phyloP scores from a whole-genome alignment of 2,329 filamentous ascomycete genomes.

The Drechslerella dactyloides region DNA sequence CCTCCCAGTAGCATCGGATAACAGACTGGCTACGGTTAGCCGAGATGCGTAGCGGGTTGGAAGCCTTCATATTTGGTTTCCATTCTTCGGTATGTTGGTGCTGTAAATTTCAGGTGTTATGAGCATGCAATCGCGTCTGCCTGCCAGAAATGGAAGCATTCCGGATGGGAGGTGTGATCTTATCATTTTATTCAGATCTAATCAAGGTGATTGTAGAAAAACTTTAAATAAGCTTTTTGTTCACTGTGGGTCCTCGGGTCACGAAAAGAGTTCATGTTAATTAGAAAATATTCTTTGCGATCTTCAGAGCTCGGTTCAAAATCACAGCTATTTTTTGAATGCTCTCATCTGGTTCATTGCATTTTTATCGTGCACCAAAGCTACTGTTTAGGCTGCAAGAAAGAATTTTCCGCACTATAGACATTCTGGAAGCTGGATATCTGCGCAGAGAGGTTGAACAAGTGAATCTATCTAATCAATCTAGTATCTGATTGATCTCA shows the following conservation, averaged over 20 bases:
- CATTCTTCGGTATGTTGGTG: no score
- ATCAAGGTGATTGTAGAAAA: neutral
- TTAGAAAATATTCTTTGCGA: no score
- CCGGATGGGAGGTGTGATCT: neutral
- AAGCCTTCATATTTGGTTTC: no score
- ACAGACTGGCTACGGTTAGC: no score
- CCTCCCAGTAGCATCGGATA: no score
- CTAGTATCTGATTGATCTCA: slow-evolving; percentile 31
- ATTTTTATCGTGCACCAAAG: no score
- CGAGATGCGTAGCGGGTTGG: no score
- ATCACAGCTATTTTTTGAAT: no score
- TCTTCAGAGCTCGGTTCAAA: neutral
- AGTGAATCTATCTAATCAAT: slow-evolving; percentile 19
- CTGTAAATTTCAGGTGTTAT: no score
- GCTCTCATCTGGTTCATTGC: no score
- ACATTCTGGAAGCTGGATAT: slow-evolving; percentile 30
- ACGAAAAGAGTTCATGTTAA: neutral
- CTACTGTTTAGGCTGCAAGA: neutral
- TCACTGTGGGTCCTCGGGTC: neutral
- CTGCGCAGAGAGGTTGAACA: neutral
- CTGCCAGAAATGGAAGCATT: no score
- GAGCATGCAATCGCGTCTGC: no score
- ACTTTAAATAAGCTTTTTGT: neutral
- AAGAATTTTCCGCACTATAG: neutral
- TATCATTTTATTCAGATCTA: slow-evolving; percentile 2